Evolutionary conservation across 805 yeast genomes (phyloP).

Genomic region (Yamadazyma olivae): DNA sequence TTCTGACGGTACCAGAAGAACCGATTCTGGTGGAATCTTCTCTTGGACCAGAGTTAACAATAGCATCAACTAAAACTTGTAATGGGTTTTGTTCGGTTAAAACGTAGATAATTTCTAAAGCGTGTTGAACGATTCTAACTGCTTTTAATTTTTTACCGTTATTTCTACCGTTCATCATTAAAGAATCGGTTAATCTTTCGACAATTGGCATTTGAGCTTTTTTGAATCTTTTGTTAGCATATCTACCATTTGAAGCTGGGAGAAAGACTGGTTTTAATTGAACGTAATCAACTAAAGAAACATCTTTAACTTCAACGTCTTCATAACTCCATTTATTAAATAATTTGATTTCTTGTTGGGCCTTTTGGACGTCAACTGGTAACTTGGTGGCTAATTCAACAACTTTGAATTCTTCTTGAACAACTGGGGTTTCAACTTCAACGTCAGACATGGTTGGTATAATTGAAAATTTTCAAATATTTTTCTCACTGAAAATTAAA

Average conservation of each 20-base stretch:
- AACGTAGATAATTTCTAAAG: conserved; percentile 95
- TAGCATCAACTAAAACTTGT: conserved; percentile 98
- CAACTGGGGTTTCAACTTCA: conserved; percentile 66
- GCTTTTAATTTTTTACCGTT: conserved; percentile 99
- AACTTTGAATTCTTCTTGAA: conserved; percentile 78
- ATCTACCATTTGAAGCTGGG: conserved; percentile 99
- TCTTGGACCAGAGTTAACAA: conserved; percentile 99
- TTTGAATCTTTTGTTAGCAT: conserved; percentile 99
- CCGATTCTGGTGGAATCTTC: conserved; percentile 99
- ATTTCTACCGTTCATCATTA: conserved; percentile 99
- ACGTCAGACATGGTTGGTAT: conserved; percentile 76
- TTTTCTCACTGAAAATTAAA: conserved; percentile 1
- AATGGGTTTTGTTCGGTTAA: conserved; percentile 99
- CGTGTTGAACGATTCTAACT: conserved; percentile 99
- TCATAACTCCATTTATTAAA: conserved; percentile 99
- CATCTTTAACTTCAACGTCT: conserved; percentile 96
- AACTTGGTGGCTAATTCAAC: conserved; percentile 91
- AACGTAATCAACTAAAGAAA: conserved; percentile 96
- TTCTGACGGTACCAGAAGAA: conserved; percentile 99
- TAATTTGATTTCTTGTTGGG: conserved; percentile 93
- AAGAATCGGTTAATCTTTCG: conserved; percentile 99
- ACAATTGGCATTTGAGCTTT: conserved; percentile 99
- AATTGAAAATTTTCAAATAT: conserved; percentile 7
- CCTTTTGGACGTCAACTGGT: conserved; percentile 95
- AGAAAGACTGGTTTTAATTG: conserved; percentile 98